Conservation (phyloP, 148 eudicot species). For the Amaranthus cruentus region DNA sequence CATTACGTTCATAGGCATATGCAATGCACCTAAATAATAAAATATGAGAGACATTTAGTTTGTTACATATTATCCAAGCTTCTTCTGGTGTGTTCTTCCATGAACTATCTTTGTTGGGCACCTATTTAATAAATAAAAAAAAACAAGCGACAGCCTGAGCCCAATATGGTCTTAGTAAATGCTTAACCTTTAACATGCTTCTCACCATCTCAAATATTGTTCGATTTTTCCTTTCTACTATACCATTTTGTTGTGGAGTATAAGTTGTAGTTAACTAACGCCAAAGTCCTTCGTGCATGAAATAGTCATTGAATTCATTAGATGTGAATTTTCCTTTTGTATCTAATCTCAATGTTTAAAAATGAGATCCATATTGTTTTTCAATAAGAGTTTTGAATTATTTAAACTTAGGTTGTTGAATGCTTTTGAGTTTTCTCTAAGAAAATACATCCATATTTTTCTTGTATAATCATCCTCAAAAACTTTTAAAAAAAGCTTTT, state of each 20-base stretch:
- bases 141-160: background rate
- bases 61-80: no score
- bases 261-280: background rate
- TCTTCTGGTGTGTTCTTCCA: no score
- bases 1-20: no score
- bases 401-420: conserved; percentile 7
- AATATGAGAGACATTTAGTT: no score
- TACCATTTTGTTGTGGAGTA: conserved; percentile 15
- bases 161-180: background rate
- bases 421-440: conserved; percentile 4
- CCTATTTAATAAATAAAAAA: background rate
- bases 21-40: no score
- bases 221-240: conserved; percentile 3
- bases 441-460: conserved; percentile 9
- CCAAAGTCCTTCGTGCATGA: conserved; percentile 1
- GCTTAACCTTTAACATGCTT: no score
- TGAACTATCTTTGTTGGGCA: no score
- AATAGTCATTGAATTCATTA: conserved; percentile 8
- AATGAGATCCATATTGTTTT: background rate
- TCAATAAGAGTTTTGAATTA: background rate
- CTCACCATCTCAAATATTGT: no score
- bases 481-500: background rate
- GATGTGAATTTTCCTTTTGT: conserved; percentile 8
- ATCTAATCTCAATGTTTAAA: conserved; percentile 12
- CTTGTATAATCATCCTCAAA: conserved; percentile 15